Percentiles rank a stretch among this genome's conserved stretches.
phyloP scores from a whole-genome alignment of 768 basidiomycete genomes.

The Termitomyces heimii region DNA sequence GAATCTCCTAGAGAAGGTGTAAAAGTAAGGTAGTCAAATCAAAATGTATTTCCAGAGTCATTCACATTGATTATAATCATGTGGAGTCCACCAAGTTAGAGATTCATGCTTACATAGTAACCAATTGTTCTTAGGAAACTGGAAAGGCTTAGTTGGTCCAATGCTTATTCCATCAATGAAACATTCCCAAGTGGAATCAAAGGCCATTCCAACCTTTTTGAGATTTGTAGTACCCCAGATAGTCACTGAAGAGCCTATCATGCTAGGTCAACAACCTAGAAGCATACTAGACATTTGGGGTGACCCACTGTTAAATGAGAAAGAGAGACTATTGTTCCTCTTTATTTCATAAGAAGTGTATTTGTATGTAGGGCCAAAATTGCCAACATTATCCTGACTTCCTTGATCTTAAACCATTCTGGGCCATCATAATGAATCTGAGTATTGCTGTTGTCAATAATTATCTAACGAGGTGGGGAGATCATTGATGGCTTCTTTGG shows the following conservation, averaged over 20 bases:
- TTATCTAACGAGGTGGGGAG: background rate
- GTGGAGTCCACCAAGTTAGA: conserved; percentile 16
- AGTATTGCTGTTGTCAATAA: background rate
- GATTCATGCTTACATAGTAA: conserved; percentile 13
- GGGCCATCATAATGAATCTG: conserved; percentile 16
- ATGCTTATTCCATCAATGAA: conserved; percentile 18
- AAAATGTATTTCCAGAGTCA: conserved; percentile 19
- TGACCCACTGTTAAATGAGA: conserved; percentile 22
- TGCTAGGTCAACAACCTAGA: background rate
- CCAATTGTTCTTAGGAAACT: conserved; percentile 15
- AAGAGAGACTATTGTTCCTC: conserved; percentile 20
- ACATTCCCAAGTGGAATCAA: conserved; percentile 21
- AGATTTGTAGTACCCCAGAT: conserved; percentile 17
- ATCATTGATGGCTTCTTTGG: background rate
- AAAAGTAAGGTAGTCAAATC: conserved; percentile 22
- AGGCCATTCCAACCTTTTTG: conserved; percentile 1
- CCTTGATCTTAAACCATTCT: background rate
- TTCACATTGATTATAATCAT: conserved; percentile 17
- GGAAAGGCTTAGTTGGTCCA: conserved; percentile 5
- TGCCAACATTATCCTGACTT: background rate
- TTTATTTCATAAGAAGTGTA: conserved; percentile 15
- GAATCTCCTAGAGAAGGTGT: conserved; percentile 13
- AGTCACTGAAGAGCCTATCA: conserved; percentile 8
- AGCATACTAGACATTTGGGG: background rate
- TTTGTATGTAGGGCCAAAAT: conserved; percentile 7